phyloP scores from a whole-genome alignment of 1,139 yeast species.

The Blastobotrys persicus region DNA sequence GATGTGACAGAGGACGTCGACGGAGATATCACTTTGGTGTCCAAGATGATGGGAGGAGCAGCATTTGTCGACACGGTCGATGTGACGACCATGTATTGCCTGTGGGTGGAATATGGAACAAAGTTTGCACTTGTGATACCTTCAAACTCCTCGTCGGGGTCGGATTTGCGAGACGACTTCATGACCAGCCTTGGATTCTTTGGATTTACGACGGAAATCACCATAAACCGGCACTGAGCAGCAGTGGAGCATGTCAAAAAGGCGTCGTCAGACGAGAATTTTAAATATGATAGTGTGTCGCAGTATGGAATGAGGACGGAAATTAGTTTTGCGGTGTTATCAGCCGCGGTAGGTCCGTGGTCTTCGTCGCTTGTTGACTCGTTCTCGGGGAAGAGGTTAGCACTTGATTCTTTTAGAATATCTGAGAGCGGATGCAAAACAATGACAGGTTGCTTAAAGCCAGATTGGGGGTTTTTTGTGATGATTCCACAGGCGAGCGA shows the following conservation, averaged over 20 bases:
- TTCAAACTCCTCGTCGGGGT: slow-evolving; percentile 64
- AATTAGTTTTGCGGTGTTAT: too few species aligned
- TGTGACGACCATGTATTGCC: slow-evolving; percentile 53
- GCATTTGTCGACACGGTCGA: slow-evolving; percentile 60
- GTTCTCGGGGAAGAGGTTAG: neutral
- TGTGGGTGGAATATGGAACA: slow-evolving; percentile 46
- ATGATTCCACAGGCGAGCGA: slow-evolving; percentile 75
- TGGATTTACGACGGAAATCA: slow-evolving; percentile 64
- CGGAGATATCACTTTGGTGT: slow-evolving; percentile 47
- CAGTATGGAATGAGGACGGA: slow-evolving; percentile 81
- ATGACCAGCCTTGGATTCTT: slow-evolving; percentile 67
- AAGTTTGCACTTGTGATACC: slow-evolving; percentile 85
- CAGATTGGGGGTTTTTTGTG: slow-evolving; percentile 40
- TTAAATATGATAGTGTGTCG: slow-evolving; percentile 74
- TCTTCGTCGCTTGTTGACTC: slow-evolving; percentile 11
- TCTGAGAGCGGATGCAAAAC: slow-evolving; percentile 52
- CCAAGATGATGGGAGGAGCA: slow-evolving; percentile 57
- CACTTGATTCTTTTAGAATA: slow-evolving; percentile 13
- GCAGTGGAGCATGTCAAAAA: slow-evolving; percentile 81
- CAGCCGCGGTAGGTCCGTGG: too few species aligned
- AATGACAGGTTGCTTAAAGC: slow-evolving; percentile 77
- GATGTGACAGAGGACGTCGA: slow-evolving; percentile 24
- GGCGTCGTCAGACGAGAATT: slow-evolving; percentile 67
- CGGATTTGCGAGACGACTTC: slow-evolving; percentile 60
- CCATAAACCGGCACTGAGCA: slow-evolving; percentile 73